Evolutionary conservation across 139 green algal species (phyloP).

Genomic region (Asterochloris sp.): DNA sequence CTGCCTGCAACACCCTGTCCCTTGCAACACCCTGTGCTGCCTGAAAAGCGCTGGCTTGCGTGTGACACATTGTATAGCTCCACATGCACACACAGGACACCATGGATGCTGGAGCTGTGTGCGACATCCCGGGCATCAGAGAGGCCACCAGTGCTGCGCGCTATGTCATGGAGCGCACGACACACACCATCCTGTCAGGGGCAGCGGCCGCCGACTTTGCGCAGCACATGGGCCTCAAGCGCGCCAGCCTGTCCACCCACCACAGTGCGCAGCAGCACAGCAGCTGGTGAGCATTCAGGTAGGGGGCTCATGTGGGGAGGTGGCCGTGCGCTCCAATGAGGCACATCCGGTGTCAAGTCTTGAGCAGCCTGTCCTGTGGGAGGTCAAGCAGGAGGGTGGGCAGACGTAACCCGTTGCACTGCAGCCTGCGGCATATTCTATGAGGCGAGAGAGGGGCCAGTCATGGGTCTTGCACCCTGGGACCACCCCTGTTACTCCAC

Average conservation of each 20-base stretch:
- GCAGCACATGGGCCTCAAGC: slow-evolving; percentile 47
- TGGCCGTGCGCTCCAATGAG: background rate
- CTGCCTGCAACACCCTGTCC: too few species aligned
- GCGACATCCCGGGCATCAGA: slow-evolving; percentile 40
- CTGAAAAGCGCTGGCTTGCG: background rate
- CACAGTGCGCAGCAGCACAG: slow-evolving; percentile 13
- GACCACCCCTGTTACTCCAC: too few species aligned
- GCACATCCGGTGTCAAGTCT: too few species aligned
- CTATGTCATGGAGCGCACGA: slow-evolving; percentile 56
- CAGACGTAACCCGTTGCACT: too few species aligned
- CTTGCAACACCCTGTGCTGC: background rate
- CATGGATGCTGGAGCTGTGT: slow-evolving; percentile 68
- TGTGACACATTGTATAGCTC: background rate
- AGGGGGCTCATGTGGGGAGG: background rate
- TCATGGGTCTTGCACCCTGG: too few species aligned
- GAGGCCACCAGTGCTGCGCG: slow-evolving; percentile 43
- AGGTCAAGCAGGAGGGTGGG: too few species aligned
- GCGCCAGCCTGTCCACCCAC: slow-evolving; percentile 43
- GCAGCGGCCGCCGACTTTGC: slow-evolving; percentile 61
- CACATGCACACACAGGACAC: slow-evolving; percentile 24
- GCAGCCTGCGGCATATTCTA: too few species aligned
- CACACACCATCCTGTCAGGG: slow-evolving; percentile 65
- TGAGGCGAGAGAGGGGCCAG: too few species aligned
- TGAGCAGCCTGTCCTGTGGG: too few species aligned
- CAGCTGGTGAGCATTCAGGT: slow-evolving; percentile 24